Conservation (phyloP, 2,329 filamentous ascomycete genomes). For the Mariannaea sp. region DNA sequence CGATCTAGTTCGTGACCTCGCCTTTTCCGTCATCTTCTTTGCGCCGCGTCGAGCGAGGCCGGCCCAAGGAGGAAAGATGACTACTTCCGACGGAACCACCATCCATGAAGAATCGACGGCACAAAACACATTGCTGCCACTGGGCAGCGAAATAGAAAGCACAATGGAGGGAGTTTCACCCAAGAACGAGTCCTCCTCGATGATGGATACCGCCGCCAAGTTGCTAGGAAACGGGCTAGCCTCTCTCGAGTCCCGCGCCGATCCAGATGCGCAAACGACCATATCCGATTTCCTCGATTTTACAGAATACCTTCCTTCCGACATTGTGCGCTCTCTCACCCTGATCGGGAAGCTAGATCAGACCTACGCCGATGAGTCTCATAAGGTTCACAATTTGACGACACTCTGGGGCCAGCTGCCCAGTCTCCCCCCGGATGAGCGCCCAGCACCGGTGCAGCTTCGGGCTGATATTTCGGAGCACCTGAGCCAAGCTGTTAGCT, state of each 20-base stretch:
- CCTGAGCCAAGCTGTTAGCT: slow-evolving; percentile 58
- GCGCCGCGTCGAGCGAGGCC: slow-evolving; percentile 11
- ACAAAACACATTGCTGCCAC: slow-evolving; percentile 1
- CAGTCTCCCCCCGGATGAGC: slow-evolving; percentile 50
- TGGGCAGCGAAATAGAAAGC: slow-evolving; percentile 29
- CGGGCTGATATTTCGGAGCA: slow-evolving; percentile 65
- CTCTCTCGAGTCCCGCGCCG: slow-evolving; percentile 57
- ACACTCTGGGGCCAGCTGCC: slow-evolving; percentile 62
- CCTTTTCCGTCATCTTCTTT: neutral
- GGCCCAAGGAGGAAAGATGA: slow-evolving; percentile 5
- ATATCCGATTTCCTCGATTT: slow-evolving; percentile 73
- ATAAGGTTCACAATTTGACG: slow-evolving; percentile 60
- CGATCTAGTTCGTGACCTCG: slow-evolving; percentile 2
- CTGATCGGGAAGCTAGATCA: slow-evolving; percentile 68
- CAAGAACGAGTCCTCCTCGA: slow-evolving; percentile 33
- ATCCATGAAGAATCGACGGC: slow-evolving; percentile 31
- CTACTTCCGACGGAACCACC: slow-evolving; percentile 26
- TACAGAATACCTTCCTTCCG: slow-evolving; percentile 70
- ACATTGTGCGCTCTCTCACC: slow-evolving; percentile 68
- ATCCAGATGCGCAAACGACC: slow-evolving; percentile 71
- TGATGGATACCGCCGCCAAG: slow-evolving; percentile 34
- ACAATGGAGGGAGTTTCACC: slow-evolving; percentile 38
- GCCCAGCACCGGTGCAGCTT: slow-evolving; percentile 55
- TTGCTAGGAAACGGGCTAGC: slow-evolving; percentile 39
- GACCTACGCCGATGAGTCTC: slow-evolving; percentile 60